Base-by-base conservation (phyloP, 2,329 filamentous ascomycete genomes). In the Raffaelea arxii region DNA sequence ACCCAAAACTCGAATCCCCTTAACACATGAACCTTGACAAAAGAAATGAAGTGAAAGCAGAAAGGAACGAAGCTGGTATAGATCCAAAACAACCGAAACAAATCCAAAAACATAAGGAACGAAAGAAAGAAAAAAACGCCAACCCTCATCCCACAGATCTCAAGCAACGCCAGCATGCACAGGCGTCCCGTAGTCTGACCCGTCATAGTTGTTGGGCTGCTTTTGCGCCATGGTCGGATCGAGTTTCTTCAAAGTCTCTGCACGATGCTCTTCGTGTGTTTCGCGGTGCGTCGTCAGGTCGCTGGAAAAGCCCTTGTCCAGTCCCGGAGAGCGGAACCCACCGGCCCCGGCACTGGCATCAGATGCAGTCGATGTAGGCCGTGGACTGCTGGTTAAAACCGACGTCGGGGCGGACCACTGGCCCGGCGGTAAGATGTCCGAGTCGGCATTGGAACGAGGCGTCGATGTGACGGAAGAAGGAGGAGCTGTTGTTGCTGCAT, bases 281-380 rank as follows among this genome's bases (percentile, higher is more conserved):
- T 77, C 72, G 9, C 56, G 57, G 49, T 76, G 72, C 3, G 72
- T 66, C 3, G 70, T 49, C 23, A 77, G 50, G 46, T 72, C 72
- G 0, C 63, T 61, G 0, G 68, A 53, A 46, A 68, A 71, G 1
- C 56, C 58, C 53, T 66, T 68, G 43, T 67, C 65, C 1, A 66
- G 56, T 2, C 56, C 60, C 0, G 69, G 69, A 1, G 66, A 71
- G 2, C 58, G 53, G 23, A 61, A 61, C 1, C 64, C 63, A 41
- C 52, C 58, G 36, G 54, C 54, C 53, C n/a, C 47, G 45, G 6
- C 38, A 57, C 63, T 46, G 47, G 16, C 41, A 22, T 63, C 59
- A 0, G 67, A 66, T 1, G 59, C 55, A 14, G 58, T 55, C 0
- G 67, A 69, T 4, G 56, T 60, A 0, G 66, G 67, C 2, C 65